These are phyloP conservation scores for Inonotus obliquus DNA, from an alignment of 1,284 basidiomycete species.

Conservation along the genomic window DNA sequence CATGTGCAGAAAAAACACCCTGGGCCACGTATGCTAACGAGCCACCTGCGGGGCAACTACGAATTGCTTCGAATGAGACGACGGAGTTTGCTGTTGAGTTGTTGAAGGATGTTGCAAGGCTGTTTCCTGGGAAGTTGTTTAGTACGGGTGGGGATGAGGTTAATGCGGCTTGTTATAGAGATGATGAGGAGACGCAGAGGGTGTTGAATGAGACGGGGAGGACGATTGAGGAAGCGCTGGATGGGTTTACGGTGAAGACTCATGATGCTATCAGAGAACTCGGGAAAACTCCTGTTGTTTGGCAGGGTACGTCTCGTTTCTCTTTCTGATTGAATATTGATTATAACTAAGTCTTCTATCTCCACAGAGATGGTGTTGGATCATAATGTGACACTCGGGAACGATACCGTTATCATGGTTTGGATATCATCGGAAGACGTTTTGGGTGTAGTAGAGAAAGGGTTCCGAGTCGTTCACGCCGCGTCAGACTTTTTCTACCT, in stretches of 20 bases:
- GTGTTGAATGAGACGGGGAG: constrained; percentile 26
- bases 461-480: constrained; percentile 48
- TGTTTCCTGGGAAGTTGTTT: constrained; percentile 34
- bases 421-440: constrained; percentile 42
- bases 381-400: constrained; percentile 30
- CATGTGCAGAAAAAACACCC: constrained; percentile 59
- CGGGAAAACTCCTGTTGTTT: constrained; percentile 43
- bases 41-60: constrained; percentile 46
- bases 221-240: constrained; percentile 35
- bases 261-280: constrained; percentile 30
- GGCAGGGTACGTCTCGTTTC: constrained; percentile 32
- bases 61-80: constrained; percentile 32
- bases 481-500: constrained; percentile 61
- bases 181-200: constrained; percentile 29
- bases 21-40: constrained; percentile 62
- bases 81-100: constrained; percentile 31
- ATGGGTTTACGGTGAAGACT: constrained; percentile 34
- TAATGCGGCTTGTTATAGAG: constrained; percentile 37
- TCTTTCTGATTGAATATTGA: not conserved
- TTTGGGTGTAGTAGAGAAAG: constrained; percentile 38
- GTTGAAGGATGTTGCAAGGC: constrained; percentile 25
- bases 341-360: not conserved
- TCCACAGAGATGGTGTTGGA: constrained; percentile 30
- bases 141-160: constrained; percentile 50
- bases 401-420: constrained; percentile 39